Evolutionary conservation across 345 rosid species (phyloP).

Genomic region (Carallia brachiata): DNA sequence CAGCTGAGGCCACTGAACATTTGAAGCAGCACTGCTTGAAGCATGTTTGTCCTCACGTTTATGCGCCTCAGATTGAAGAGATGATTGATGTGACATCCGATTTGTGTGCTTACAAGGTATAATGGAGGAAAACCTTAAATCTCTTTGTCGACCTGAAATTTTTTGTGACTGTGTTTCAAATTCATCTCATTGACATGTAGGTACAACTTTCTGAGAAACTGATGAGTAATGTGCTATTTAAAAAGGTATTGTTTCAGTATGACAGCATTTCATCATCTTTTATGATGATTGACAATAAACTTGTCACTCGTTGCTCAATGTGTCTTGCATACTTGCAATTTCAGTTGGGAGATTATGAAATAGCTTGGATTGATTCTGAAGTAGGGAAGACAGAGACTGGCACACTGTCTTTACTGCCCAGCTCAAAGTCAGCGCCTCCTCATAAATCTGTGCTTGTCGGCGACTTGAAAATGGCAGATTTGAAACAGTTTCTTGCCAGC

Average conservation of each 20-base stretch:
- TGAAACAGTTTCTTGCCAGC: conserved; percentile 86
- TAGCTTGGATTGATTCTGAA: conserved; percentile 90
- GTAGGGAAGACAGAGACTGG: conserved; percentile 83
- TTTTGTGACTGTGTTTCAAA: conserved; percentile 11
- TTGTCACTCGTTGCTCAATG: background rate
- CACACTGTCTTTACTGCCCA: conserved; percentile 61
- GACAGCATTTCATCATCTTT: background rate
- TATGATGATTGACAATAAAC: background rate
- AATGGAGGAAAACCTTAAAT: conserved; percentile 5
- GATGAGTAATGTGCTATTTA: conserved; percentile 92
- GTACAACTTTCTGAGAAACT: conserved; percentile 95
- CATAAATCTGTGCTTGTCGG: conserved; percentile 93
- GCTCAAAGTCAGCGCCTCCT: conserved; percentile 53
- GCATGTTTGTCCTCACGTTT: conserved; percentile 82
- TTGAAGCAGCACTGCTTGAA: conserved; percentile 89
- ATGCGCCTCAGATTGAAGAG: conserved; percentile 88
- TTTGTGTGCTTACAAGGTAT: conserved; percentile 91
- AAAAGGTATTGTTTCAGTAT: conserved; percentile 54
- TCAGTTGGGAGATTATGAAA: conserved; percentile 90
- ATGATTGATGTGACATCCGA: conserved; percentile 92
- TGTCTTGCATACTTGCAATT: conserved; percentile 16
- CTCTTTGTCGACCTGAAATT: background rate
- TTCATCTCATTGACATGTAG: conserved; percentile 38
- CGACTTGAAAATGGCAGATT: conserved; percentile 87
- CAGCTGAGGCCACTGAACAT: conserved; percentile 97